Evolutionary conservation across 495 filamentous ascomycete species (phyloP).

Genomic region (Neurospora africana): DNA sequence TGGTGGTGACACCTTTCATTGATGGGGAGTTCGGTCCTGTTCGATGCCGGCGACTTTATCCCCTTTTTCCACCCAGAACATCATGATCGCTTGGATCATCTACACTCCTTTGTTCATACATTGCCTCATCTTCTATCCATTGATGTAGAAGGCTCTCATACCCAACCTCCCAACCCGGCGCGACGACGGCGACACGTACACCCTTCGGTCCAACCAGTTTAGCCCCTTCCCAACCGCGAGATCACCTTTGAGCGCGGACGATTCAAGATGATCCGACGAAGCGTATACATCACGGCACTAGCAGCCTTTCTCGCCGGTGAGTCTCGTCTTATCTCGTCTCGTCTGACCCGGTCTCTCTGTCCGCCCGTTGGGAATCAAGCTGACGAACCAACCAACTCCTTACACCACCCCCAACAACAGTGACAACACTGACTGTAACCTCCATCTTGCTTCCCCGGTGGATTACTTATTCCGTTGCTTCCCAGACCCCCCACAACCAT

Average conservation of each 20-base stretch:
- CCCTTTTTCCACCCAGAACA: neutral
- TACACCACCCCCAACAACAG: slow-evolving; percentile 29
- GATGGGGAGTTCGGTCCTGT: neutral
- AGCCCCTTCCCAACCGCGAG: neutral
- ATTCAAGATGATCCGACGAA: neutral
- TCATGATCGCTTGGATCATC: neutral
- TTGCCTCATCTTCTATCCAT: neutral
- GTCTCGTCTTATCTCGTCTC: neutral
- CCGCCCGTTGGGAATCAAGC: neutral
- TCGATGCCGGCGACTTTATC: neutral
- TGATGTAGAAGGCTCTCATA: neutral
- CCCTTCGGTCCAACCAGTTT: too few relatives aligned
- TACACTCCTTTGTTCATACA: neutral
- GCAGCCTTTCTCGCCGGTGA: neutral
- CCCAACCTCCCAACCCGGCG: neutral
- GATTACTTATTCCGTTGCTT: slow-evolving; percentile 60
- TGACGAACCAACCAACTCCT: neutral
- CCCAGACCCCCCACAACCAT: slow-evolving; percentile 6
- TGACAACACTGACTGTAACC: slow-evolving; percentile 64
- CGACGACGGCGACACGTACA: too few relatives aligned
- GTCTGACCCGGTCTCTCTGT: too few relatives aligned
- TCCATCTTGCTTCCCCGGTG: slow-evolving; percentile 68
- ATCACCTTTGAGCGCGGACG: neutral
- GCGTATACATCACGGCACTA: neutral
- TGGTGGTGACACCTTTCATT: neutral